Evolutionary conservation across 768 basidiomycete genomes (phyloP).

Genomic region (Podaxis rugospora): DNA sequence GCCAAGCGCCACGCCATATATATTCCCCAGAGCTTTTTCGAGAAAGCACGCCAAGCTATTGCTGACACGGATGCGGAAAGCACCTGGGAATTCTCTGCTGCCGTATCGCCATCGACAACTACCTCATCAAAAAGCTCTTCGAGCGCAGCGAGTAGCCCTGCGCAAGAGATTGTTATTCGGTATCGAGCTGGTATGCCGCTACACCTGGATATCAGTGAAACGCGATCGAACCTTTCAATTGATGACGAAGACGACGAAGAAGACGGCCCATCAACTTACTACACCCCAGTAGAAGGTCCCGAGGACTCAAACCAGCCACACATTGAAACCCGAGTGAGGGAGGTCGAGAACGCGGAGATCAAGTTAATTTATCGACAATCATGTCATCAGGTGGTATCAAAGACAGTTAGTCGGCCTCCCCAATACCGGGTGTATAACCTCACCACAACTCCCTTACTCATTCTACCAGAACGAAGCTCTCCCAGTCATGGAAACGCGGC

Average conservation of each 20-base stretch:
- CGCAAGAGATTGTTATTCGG: constrained; percentile 32
- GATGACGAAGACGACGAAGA: constrained; percentile 5
- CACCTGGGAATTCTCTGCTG: constrained; percentile 32
- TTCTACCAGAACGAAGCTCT: constrained; percentile 28
- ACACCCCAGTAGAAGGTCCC: neutral
- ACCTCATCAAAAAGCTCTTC: constrained; percentile 21
- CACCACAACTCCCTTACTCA: neutral
- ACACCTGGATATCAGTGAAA: constrained; percentile 11
- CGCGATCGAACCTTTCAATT: constrained; percentile 13
- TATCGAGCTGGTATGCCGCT: constrained; percentile 33
- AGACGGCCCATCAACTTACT: neutral
- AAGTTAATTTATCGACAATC: constrained; percentile 24
- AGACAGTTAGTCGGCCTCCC: constrained; percentile 31
- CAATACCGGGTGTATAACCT: neutral
- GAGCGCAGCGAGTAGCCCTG: constrained; percentile 27
- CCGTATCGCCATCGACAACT: constrained; percentile 20
- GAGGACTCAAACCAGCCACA: neutral
- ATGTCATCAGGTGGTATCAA: constrained; percentile 29
- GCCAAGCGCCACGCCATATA: constrained; percentile 32
- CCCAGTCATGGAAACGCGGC: constrained; percentile 21
- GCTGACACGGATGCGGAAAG: constrained; percentile 25
- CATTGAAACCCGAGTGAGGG: neutral
- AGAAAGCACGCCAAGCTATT: constrained; percentile 1
- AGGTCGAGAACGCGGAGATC: neutral
- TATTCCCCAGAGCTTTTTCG: constrained; percentile 22